Base-by-base conservation (phyloP, 2,329 filamentous ascomycete genomes). In the Aspergillus tamarii region DNA sequence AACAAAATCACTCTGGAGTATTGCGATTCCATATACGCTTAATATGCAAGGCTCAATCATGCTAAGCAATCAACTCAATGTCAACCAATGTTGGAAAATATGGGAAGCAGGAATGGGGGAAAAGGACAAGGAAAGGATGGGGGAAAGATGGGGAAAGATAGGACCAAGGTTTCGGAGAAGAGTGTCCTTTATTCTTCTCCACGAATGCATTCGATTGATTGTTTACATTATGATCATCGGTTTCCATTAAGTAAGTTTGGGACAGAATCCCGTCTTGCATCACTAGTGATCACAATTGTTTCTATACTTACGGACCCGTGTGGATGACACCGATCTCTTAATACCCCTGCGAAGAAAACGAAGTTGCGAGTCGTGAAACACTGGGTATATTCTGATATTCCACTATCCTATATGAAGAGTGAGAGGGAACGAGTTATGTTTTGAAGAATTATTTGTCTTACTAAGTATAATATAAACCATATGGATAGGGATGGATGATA, bases 181-280 rank as follows among this genome's bases (percentile, higher is more conserved):
- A 36, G 34, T 12, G 28, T 14, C 11, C 45, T 26, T 48, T 12
- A 8, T 28, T 9, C 4, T 23, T 26, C 16, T 41, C 4, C 23
- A 32, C n/a, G 21, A 21, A 23, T 46, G 11, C 14, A 12, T 7
- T 12, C 43, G 52, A 36, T 12, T 36, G 50, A 32, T 9, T 11
- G 14, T 46, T 65, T 58, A 67, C 63, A 65, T 67, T 52, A 67
- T 67, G 65, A 60, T 65, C 56, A 16, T 57, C 65, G 14, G 56
- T 21, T 55, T 60, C 56, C 60, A 32, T 32, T 34, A 11, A 41
- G 7, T n/a, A 11, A 16, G 34, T 32, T 21, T 34, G 59, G 58
- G 48, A 41, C n/a, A 5, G 16, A 36, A 30, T 26, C 34, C 45
- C 50, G 19, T 16, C 41, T 57, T 55, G 46, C 45, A 61, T 57